A percentile compares a stretch with the other conserved stretches of the same genome.
These are phyloP conservation scores for Pythium aristosporum DNA, from an alignment of 352 stramenopile genomes.

Conservation along the genomic window DNA sequence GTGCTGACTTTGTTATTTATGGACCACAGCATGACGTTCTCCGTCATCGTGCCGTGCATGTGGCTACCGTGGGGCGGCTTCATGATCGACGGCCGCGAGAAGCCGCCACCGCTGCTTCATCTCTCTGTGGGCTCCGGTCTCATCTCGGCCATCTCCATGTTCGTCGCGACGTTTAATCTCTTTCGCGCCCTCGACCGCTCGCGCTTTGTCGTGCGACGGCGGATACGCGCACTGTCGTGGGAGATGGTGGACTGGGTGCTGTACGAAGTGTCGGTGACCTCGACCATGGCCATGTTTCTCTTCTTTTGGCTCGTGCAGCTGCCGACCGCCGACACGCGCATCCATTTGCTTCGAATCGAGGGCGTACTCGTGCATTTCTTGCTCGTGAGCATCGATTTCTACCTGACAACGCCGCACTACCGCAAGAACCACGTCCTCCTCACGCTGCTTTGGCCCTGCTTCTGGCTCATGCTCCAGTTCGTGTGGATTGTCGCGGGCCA, in stretches of 20 bases:
- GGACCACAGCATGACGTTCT: constrained; percentile 44
- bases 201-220: constrained; percentile 53
- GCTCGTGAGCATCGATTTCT: constrained; percentile 56
- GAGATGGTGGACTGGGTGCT: constrained; percentile 71
- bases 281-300: constrained; percentile 41
- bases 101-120: constrained; percentile 51
- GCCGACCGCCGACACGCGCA: constrained; percentile 1
- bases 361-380: constrained; percentile 41
- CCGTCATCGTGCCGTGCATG: constrained; percentile 52
- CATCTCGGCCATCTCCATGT: constrained; percentile 55
- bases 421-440: constrained; percentile 63
- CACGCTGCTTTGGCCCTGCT: constrained; percentile 50
- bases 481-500: constrained; percentile 56
- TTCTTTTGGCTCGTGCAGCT: constrained; percentile 50
- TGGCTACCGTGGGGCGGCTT: constrained; percentile 47
- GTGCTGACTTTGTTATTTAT: neutral
- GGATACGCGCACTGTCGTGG: constrained; percentile 52
- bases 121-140: constrained; percentile 42
- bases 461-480: constrained; percentile 58
- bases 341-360: constrained; percentile 29
- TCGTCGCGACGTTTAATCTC: constrained; percentile 57
- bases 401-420: constrained; percentile 57
- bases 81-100: constrained; percentile 42
- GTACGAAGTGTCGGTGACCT: constrained; percentile 53
- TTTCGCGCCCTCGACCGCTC: constrained; percentile 57